These are phyloP conservation scores for Cokeromyces recurvatus DNA, from an alignment of 371 early-diverging fungal species.

Conservation along the genomic window DNA sequence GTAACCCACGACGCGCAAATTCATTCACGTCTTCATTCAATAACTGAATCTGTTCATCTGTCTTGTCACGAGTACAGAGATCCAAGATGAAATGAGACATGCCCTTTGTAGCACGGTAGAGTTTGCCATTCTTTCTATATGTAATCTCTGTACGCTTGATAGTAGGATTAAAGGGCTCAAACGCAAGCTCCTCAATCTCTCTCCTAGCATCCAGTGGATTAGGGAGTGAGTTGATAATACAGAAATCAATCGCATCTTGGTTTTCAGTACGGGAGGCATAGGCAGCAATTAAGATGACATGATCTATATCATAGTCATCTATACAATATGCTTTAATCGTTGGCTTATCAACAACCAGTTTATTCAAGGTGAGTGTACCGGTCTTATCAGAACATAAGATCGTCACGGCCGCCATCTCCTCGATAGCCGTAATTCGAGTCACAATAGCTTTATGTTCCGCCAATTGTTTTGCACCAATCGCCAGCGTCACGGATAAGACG, in stretches of 20 bases:
- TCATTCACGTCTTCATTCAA: conserved; percentile 58
- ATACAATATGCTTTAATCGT: conserved; percentile 53
- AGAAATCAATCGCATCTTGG: conserved; percentile 66
- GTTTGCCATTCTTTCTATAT: conserved; percentile 50
- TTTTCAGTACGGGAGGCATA: conserved; percentile 62
- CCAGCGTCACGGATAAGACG: conserved; percentile 86
- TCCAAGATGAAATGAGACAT: conserved; percentile 63
- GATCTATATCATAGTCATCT: conserved; percentile 40
- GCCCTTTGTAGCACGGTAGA: conserved; percentile 59
- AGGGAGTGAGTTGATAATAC: conserved; percentile 55
- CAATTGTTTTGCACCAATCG: conserved; percentile 86
- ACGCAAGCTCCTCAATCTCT: conserved; percentile 54
- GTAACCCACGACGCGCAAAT: conserved; percentile 69
- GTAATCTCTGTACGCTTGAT: conserved; percentile 79
- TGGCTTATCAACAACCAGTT: conserved; percentile 63
- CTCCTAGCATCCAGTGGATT: conserved; percentile 43
- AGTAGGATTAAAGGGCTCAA: conserved; percentile 79
- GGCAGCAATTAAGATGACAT: conserved; percentile 49
- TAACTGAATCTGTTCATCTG: conserved; percentile 34
- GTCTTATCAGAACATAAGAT: conserved; percentile 93
- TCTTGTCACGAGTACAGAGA: conserved; percentile 58
- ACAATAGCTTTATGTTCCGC: conserved; percentile 88
- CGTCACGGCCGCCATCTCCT: conserved; percentile 84
- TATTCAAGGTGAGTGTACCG: conserved; percentile 89
- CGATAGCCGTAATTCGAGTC: conserved; percentile 74